Conservation (phyloP, 495 filamentous ascomycete genomes). For the Hyaloscypha finlandica region DNA sequence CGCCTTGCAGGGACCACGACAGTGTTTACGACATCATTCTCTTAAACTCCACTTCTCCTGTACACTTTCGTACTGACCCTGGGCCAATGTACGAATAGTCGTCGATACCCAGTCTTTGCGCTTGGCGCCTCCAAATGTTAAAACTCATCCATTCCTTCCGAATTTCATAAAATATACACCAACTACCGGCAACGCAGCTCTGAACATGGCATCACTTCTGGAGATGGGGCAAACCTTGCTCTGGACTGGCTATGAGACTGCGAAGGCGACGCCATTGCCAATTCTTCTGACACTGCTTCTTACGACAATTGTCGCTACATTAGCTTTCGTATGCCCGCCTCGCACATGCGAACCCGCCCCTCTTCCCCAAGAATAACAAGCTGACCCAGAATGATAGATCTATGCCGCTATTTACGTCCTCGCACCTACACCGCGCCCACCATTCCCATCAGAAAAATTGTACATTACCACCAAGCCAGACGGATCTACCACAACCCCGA, state of each 20-base stretch:
- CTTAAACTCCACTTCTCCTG: conserved; percentile 14
- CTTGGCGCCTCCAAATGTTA: conserved; percentile 15
- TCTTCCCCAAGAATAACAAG: neutral
- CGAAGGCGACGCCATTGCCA: conserved; percentile 23
- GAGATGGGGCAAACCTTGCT: conserved; percentile 17
- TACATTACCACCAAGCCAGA: conserved; percentile 73
- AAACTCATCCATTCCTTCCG: conserved; percentile 3
- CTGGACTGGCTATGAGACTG: conserved; percentile 6
- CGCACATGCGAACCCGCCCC: neutral
- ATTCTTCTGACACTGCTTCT: conserved; percentile 19
- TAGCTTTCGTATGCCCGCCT: conserved; percentile 25
- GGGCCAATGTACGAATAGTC: conserved; percentile 19
- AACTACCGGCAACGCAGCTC: neutral
- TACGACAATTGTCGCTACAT: conserved; percentile 19
- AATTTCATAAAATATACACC: conserved; percentile 8
- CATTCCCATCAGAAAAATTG: conserved; percentile 78
- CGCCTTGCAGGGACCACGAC: conserved; percentile 9
- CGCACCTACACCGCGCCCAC: conserved; percentile 77
- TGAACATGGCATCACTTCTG: conserved; percentile 22
- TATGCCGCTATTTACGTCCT: conserved; percentile 71
- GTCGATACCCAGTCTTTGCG: neutral
- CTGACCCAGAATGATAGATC: conserved; percentile 47
- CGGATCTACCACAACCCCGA: conserved; percentile 58
- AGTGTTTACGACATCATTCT: conserved; percentile 5
- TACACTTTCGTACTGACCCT: conserved; percentile 11